Percentiles rank a stretch among this genome's conserved stretches.
Conservation (phyloP, 2,329 filamentous ascomycete species). For the Aciculosporium take region DNA sequence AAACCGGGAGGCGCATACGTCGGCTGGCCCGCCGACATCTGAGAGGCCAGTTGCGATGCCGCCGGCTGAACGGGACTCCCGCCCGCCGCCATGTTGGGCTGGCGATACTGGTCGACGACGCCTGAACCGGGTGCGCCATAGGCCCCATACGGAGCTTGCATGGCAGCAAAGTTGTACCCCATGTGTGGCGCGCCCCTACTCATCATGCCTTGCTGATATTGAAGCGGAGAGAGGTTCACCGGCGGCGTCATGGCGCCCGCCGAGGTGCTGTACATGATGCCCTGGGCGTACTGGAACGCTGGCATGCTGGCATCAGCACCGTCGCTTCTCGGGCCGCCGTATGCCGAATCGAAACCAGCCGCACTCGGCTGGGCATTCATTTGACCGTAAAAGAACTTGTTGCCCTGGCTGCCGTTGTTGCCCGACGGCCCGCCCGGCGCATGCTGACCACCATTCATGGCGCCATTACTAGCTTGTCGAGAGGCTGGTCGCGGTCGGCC, state of each 20-base stretch:
- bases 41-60: conserved; percentile 22
- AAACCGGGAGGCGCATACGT: conserved; percentile 37
- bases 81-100: conserved; percentile 33
- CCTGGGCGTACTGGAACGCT: conserved; percentile 37
- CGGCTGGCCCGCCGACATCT: conserved; percentile 28
- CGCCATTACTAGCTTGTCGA: conserved; percentile 30
- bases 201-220: conserved; percentile 46
- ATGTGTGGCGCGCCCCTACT: conserved; percentile 37
- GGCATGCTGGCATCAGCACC: conserved; percentile 34
- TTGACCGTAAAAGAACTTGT: conserved; percentile 39
- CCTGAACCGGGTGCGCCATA: conserved; percentile 34
- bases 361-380: conserved; percentile 27
- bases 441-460: conserved; percentile 27
- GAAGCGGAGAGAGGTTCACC: conserved; percentile 39
- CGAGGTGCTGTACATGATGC: conserved; percentile 35
- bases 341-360: conserved; percentile 37
- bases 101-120: conserved; percentile 43
- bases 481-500: conserved; percentile 43
- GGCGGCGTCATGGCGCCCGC: conserved; percentile 31
- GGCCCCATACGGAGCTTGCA: conserved; percentile 42
- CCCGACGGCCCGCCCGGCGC: conserved; percentile 22
- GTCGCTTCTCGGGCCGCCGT: conserved; percentile 37
- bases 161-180: conserved; percentile 41
- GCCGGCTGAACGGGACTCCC: conserved; percentile 36
- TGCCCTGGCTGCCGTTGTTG: conserved; percentile 10